Evolutionary conservation across 805 yeast genomes (phyloP), one percentile per base, ranked within the genome.

Genomic region (Saccharomycopsis sp.): DNA sequence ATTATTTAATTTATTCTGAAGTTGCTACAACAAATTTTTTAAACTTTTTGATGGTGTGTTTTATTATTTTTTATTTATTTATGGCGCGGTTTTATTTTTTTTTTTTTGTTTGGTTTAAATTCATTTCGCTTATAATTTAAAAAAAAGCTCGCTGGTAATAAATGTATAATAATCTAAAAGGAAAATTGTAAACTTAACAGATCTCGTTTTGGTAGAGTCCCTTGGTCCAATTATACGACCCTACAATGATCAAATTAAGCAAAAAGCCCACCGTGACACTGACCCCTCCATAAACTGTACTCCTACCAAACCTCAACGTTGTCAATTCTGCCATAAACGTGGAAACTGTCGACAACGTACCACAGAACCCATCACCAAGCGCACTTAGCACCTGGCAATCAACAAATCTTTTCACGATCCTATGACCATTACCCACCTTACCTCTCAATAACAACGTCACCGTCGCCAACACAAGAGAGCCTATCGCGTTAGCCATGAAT

Each of bases 271-370:
- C 43, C 1, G 60, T 53, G 1, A 85, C 54, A 13, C 85, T 71
- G 0, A 57, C 44, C 1, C 61, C 21, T 4, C 74, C 81, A 57
- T 88, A 88, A 5, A 59, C 47, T 44, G 77, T 72, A 3, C 76
- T 62, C 47, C 63, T 49, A 13, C 56, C 31, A 4, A 67, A 53
- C 9, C 57, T 61, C 38, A 72, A 50, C 3, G 61, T 59, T 44
- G 60, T 67, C 31, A 85, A 59, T 59, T 88, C 97, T 34, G 73
- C 77, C 6, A 84, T 71, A 53, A 87, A 83, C 0, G 96, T 83
- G 44, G 90, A 80, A 32, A 85, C 74, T 0, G 96, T 85, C 32
- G 86, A 77, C 41, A 82, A 60, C 2, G 75, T 71, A 1, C 89
- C 94, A 56, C 86, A 79, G 47, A 74, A 78, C 0, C 95, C 94